phyloP scores from a whole-genome alignment of 192 early-diverging fungal genomes.

The Gigaspora rosea region DNA sequence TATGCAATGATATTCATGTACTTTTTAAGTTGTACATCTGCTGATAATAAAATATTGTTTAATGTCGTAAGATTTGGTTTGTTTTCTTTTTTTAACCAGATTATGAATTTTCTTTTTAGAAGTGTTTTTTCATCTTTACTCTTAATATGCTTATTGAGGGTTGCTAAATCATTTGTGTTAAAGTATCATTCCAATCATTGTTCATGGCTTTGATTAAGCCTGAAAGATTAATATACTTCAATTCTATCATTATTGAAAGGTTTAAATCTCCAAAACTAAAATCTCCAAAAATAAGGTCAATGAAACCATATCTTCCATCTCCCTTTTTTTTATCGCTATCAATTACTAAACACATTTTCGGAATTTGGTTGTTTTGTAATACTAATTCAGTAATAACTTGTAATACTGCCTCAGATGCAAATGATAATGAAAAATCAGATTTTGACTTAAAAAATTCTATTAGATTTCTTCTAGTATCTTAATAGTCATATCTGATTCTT shows the following conservation, averaged over 20 bases:
- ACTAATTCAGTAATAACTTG: no score
- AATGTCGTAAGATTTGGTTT: background rate
- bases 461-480: no score
- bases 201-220: conserved; percentile 2
- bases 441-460: no score
- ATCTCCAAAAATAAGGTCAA: no score
- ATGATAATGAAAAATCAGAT: no score
- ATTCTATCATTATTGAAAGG: background rate
- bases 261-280: no score
- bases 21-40: background rate
- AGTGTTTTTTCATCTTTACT: conserved; percentile 3
- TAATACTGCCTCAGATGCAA: no score
- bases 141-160: background rate
- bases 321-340: no score
- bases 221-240: conserved; percentile 5
- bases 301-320: no score
- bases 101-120: conserved; percentile 8
- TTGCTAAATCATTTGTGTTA: background rate
- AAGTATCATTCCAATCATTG: background rate
- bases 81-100: background rate
- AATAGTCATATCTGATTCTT: no score
- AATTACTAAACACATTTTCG: no score
- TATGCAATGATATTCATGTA: conserved; percentile 7
- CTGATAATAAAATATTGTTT: background rate
- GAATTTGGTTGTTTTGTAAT: no score